Evolutionary conservation across 768 basidiomycete genomes (phyloP), one percentile per base, ranked within the genome.

Genomic region (Amanita rubescens): DNA sequence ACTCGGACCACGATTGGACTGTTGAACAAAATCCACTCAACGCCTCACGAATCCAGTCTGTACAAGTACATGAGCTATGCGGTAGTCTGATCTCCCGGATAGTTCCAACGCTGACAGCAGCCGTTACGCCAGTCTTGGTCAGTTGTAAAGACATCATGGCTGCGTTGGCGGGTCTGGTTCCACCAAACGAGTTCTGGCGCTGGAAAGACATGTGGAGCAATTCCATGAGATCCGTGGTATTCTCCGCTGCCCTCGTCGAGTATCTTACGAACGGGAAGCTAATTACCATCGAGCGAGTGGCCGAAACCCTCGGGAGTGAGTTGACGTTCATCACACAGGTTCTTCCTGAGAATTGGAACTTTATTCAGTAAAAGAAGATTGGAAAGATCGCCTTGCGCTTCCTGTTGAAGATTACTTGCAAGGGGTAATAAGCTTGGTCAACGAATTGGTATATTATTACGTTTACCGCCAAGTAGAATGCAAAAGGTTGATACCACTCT

Each of bases 131-230:
- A 1, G 69, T 79, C 8, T 63, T 90, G 25, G 61, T 67, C 10
- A 77, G 76, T 57, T 90, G 82, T 58, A 70, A 69, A 53, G 77
- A 75, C 17, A 75, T 71, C 7, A 75, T 65, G 9, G 68, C 71
- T 20, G 71, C 72, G 1, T 68, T 92, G n/a, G 82, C 81, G 5
- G 67, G 61, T 5, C 72, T 83, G 30, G 71, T 89, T 22, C 89
- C 89, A 25, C 73, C 72, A 27, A 80, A 85, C 59, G 85, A 90
- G 58, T 82, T 87, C 56, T 91, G 89, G 89, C 75, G 81, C 53
- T 91, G 85, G 85, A 89, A 86, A 64, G 87, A 90, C 22, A 80
- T 87, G 80, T 90, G 88, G 88, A 75, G 78, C 1, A 81, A 79
- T 60, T 82, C 85, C 3, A 64, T 90, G 34, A 75, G 88, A 53